Conservation (phyloP, 202 grass and related monocot species). For the Setaria italica region DNA sequence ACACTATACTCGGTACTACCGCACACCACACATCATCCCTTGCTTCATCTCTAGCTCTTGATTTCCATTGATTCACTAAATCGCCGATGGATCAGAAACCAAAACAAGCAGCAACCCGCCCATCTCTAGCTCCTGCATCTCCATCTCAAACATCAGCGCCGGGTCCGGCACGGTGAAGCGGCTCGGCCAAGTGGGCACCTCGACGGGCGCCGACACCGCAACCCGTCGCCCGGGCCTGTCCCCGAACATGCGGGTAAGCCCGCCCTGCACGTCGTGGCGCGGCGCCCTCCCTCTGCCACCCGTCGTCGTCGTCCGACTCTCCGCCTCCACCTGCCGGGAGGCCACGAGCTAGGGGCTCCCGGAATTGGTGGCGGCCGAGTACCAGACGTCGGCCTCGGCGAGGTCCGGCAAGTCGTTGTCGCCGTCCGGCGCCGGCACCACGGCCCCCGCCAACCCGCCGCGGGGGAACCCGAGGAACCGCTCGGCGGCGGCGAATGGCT, state of each 20-base stretch:
- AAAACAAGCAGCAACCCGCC: not conserved
- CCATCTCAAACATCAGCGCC: constrained; percentile 5
- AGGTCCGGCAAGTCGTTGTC: constrained; percentile 64
- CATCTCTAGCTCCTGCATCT: not conserved
- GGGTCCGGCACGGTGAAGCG: constrained; percentile 31
- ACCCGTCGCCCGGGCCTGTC: constrained; percentile 38
- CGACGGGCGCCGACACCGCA: constrained; percentile 68
- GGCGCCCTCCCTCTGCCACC: not conserved
- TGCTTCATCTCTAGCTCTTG: constrained; percentile 2
- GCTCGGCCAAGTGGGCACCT: constrained; percentile 65
- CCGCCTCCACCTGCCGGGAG: constrained; percentile 5
- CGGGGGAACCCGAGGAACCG: constrained; percentile 60
- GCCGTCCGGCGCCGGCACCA: constrained; percentile 22
- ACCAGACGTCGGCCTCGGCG: constrained; percentile 74
- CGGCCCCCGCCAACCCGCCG: constrained; percentile 34
- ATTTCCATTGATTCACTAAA: not conserved
- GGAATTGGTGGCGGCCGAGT: constrained; percentile 1
- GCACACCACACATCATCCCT: constrained; percentile 28
- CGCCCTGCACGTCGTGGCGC: constrained; percentile 45
- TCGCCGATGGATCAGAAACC: constrained; percentile 18
- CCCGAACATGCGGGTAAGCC: constrained; percentile 51
- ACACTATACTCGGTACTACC: too few relatives aligned
- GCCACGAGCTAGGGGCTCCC: not conserved
- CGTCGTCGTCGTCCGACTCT: not conserved
- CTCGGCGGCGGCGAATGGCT: constrained; percentile 46